Evolutionary conservation across 2,329 filamentous ascomycete species (phyloP).

Genomic region (Pseudogymnoascus sp.): DNA sequence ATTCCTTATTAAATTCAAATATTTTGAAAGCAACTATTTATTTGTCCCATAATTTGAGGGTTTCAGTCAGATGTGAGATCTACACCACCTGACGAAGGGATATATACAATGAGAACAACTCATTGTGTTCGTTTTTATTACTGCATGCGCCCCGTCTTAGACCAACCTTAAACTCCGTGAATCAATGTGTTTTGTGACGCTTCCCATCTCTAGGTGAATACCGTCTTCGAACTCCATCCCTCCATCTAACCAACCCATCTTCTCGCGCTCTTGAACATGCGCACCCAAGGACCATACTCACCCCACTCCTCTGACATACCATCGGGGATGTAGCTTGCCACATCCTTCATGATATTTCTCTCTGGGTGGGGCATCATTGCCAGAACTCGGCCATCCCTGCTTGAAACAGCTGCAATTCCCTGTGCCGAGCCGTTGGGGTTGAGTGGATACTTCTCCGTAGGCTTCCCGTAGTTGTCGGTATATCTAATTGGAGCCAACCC

Average conservation of each 20-base stretch:
- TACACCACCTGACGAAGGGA: neutral
- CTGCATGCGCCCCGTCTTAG: neutral
- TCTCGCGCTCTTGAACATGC: slow-evolving; percentile 65
- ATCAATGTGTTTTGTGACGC: neutral
- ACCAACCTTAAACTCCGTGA: neutral
- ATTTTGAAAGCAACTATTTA: slow-evolving; percentile 1
- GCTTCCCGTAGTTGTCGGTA: slow-evolving; percentile 68
- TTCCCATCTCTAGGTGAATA: neutral
- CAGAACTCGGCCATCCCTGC: slow-evolving; percentile 56
- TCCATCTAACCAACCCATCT: slow-evolving; percentile 54
- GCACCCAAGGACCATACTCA: slow-evolving; percentile 62
- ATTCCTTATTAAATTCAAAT: slow-evolving; percentile 3
- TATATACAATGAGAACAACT: slow-evolving; percentile 4
- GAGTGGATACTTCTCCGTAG: slow-evolving; percentile 76
- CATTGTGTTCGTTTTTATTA: neutral
- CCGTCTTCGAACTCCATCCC: slow-evolving; percentile 11
- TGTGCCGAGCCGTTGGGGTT: slow-evolving; percentile 71
- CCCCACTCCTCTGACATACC: slow-evolving; percentile 52
- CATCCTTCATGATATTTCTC: slow-evolving; percentile 57
- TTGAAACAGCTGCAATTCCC: slow-evolving; percentile 61
- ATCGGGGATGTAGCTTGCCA: slow-evolving; percentile 56
- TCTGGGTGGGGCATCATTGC: slow-evolving; percentile 72
- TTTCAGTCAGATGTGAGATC: neutral
- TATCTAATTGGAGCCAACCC: slow-evolving; percentile 74
- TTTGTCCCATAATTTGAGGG: neutral